phyloP scores from a whole-genome alignment of 176 grass and related monocot species.

The Urochloa ruziziensis region DNA sequence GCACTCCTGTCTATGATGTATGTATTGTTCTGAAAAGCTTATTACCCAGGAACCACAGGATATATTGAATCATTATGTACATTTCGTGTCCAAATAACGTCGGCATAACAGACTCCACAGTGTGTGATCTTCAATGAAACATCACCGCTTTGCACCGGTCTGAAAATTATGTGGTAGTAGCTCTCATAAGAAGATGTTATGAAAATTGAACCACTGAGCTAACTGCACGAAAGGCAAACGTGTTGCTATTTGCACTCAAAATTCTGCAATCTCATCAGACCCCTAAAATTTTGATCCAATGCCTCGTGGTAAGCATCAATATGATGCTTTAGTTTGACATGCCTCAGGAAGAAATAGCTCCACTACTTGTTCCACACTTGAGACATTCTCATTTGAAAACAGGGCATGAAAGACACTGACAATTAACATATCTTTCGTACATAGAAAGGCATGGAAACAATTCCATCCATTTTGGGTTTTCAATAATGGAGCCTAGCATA shows the following conservation, averaged over 20 bases:
- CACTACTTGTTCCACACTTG: not conserved
- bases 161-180: slow-evolving; percentile 15
- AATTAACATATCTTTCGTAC: not conserved
- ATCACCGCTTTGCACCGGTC: slow-evolving; percentile 39
- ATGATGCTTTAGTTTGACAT: not conserved
- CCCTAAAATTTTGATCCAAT: not conserved
- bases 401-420: not conserved
- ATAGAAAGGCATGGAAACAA: not conserved
- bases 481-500: not conserved
- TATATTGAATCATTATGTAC: slow-evolving; percentile 42
- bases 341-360: not conserved
- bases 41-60: slow-evolving; percentile 79
- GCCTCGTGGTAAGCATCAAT: not conserved
- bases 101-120: slow-evolving; percentile 78
- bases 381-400: not conserved
- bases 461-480: not conserved
- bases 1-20: not conserved
- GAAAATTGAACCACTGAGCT: not conserved
- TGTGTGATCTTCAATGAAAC: slow-evolving; percentile 65
- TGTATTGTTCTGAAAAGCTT: not conserved
- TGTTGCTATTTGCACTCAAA: not conserved
- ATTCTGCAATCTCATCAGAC: not conserved
- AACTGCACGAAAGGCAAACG: not conserved
- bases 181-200: not conserved
- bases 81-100: slow-evolving; percentile 58